A percentile compares a stretch with the other conserved stretches of the same genome.
phyloP scores from a whole-genome alignment of 2,329 filamentous ascomycete genomes.

The Diplodia scrobiculata region DNA sequence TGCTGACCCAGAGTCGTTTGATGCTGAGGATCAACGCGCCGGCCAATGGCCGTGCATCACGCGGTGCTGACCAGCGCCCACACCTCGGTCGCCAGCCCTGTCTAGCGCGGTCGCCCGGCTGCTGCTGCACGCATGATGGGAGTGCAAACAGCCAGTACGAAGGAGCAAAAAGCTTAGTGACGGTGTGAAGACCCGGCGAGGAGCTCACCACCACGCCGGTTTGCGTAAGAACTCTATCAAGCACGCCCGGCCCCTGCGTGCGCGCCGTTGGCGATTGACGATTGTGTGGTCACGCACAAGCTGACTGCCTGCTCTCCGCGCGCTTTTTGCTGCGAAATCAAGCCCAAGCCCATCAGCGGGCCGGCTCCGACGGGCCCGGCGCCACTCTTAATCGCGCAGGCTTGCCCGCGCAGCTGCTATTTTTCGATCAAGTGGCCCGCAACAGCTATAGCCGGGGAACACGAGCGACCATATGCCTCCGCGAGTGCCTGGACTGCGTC shows the following conservation, averaged over 20 bases:
- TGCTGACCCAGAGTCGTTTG: constrained; percentile 16
- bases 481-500: no score
- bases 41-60: constrained; percentile 21
- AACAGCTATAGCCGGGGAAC: no score
- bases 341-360: constrained; percentile 1
- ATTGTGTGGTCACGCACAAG: background rate
- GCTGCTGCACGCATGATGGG: constrained; percentile 8
- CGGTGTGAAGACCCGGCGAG: background rate
- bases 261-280: background rate
- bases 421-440: no score
- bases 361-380: background rate
- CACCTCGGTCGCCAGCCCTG: background rate
- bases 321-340: background rate
- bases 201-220: constrained; percentile 1
- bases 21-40: constrained; percentile 3
- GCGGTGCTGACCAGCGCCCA: constrained; percentile 17
- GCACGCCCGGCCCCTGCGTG: background rate
- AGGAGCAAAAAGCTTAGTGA: constrained; percentile 13
- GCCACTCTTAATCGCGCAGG: constrained; percentile 13
- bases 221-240: constrained; percentile 14
- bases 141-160: background rate
- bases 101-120: background rate
- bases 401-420: constrained; percentile 1
- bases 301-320: background rate
- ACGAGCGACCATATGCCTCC: no score